Conservation (phyloP, 441 rosid genomes). For the Bruguiera hainesii region DNA sequence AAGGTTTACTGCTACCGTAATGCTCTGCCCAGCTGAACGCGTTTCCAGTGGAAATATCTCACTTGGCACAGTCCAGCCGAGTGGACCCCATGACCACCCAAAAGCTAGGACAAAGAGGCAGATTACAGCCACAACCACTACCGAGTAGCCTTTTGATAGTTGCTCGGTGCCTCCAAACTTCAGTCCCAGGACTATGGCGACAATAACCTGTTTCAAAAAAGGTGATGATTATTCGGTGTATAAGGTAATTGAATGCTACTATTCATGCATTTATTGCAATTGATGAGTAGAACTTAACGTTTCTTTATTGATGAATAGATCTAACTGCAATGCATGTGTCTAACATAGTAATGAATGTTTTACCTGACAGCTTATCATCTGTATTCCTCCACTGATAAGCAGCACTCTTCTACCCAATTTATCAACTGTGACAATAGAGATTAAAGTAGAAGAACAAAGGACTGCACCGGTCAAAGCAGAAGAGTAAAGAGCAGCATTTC, state of each 20-base stretch:
- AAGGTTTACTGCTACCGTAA: conserved; percentile 84
- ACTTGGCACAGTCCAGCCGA: conserved; percentile 91
- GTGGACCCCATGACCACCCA: conserved; percentile 97
- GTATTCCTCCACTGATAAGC: conserved; percentile 82
- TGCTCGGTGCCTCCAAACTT: conserved; percentile 57
- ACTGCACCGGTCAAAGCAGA: conserved; percentile 90
- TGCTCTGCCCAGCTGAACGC: conserved; percentile 86
- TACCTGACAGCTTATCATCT: conserved; percentile 81
- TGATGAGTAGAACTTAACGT: too few species aligned
- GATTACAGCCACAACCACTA: conserved; percentile 54
- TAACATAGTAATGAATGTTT: not conserved
- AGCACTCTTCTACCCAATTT: conserved; percentile 63
- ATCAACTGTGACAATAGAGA: conserved; percentile 73
- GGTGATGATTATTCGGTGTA: not conserved
- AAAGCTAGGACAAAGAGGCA: conserved; percentile 83
- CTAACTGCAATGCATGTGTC: not conserved
- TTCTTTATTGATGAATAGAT: too few species aligned
- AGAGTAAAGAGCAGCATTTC: conserved; percentile 73
- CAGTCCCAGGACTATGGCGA: conserved; percentile 62
- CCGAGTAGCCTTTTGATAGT: conserved; percentile 58
- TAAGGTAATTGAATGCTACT: not conserved
- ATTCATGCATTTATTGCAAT: too few species aligned
- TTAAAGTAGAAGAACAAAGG: conserved; percentile 62
- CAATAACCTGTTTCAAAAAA: conserved; percentile 44
- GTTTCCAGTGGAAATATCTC: conserved; percentile 83